Conservation (phyloP, 1,284 basidiomycete species). For the Ustilago crameri region DNA sequence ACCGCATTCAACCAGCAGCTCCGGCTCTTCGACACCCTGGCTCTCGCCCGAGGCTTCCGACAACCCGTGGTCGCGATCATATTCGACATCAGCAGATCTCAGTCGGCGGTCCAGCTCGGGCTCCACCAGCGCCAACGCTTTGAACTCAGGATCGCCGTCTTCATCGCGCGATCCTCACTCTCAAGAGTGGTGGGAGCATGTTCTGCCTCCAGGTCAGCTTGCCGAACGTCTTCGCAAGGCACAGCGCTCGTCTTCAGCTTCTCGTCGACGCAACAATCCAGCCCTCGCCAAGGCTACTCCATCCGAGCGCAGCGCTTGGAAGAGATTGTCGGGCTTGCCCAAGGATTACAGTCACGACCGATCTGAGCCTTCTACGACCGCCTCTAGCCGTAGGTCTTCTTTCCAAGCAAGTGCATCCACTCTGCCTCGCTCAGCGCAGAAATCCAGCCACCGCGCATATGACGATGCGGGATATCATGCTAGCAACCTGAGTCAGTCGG, state of each 20-base stretch:
- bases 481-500: constrained; percentile 12
- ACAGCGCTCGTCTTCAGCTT: constrained; percentile 42
- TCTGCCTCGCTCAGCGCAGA: constrained; percentile 28
- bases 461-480: constrained; percentile 1
- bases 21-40: constrained; percentile 38
- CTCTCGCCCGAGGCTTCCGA: constrained; percentile 25
- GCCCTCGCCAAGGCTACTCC: constrained; percentile 46
- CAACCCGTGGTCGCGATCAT: constrained; percentile 21
- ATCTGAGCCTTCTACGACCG: constrained; percentile 26
- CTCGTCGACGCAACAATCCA: constrained; percentile 37
- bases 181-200: constrained; percentile 59
- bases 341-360: constrained; percentile 11
- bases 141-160: constrained; percentile 4
- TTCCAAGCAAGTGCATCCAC: constrained; percentile 21
- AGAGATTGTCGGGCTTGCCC: constrained; percentile 35
- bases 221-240: constrained; percentile 55
- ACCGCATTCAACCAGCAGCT: constrained; percentile 33
- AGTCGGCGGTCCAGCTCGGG: constrained; percentile 24
- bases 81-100: constrained; percentile 20
- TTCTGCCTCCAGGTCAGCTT: constrained; percentile 58
- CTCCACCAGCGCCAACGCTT: constrained; percentile 8
- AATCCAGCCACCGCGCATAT: constrained; percentile 8
- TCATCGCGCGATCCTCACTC: constrained; percentile 20
- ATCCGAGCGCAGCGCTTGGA: constrained; percentile 43
- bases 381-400: constrained; percentile 31